Percentiles rank a stretch among this genome's conserved stretches.
Conservation (phyloP, 1,139 yeast genomes). For the Geotrichum candidum region DNA sequence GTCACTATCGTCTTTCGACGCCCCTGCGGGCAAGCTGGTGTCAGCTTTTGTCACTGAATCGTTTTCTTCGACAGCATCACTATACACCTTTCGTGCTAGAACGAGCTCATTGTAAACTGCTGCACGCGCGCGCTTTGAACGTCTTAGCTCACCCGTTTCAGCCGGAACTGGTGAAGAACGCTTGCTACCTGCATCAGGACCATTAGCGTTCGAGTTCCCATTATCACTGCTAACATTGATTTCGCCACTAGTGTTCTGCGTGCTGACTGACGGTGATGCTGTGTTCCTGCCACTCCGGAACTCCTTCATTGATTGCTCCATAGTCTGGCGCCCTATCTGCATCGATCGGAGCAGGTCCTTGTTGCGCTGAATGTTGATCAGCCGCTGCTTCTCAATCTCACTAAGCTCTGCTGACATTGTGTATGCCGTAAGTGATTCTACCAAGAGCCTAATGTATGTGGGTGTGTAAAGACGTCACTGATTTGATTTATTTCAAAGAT, state of each 20-base stretch:
- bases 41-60: background rate
- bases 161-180: background rate
- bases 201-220: background rate
- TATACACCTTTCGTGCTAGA: background rate
- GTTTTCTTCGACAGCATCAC: background rate
- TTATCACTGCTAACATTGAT: background rate
- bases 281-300: background rate
- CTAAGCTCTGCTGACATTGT: slow-evolving; percentile 14
- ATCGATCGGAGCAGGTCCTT: slow-evolving; percentile 10
- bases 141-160: background rate
- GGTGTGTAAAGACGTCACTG: background rate
- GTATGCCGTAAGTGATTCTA: background rate
- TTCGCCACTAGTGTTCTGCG: background rate
- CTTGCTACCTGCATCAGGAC: background rate
- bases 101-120: background rate
- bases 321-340: slow-evolving; percentile 1
- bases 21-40: background rate
- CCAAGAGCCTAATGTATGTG: background rate
- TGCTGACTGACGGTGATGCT: background rate
- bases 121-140: background rate
- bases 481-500: background rate
- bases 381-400: slow-evolving; percentile 24
- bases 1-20: background rate
- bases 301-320: slow-evolving; percentile 3
- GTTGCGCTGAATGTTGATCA: slow-evolving; percentile 26